A percentile compares a stretch with the other conserved stretches of the same genome.
Evolutionary conservation across 78 protist species (phyloP).

Genomic region (Ministeria vibrans): DNA sequence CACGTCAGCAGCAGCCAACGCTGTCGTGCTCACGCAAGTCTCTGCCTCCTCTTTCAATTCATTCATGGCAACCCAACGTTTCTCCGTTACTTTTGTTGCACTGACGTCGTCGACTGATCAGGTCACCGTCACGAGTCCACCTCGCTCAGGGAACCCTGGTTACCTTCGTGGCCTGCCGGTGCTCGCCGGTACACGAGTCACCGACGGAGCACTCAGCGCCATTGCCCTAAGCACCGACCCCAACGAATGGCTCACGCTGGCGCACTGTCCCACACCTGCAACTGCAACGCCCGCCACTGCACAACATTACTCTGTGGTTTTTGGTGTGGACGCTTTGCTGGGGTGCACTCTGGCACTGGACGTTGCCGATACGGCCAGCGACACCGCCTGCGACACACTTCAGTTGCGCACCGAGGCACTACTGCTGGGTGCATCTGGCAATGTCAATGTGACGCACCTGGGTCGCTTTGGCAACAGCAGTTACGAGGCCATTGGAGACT

Average conservation of each 20-base stretch:
- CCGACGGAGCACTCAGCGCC: background rate
- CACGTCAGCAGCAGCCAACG: too few species aligned
- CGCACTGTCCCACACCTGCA: background rate
- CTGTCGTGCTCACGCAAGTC: too few species aligned
- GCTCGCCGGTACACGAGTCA: background rate
- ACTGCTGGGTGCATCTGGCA: background rate
- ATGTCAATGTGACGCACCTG: background rate
- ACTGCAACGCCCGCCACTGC: background rate
- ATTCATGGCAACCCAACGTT: too few species aligned
- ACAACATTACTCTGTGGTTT: background rate
- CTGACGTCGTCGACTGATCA: too few species aligned
- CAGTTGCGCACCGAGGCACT: background rate
- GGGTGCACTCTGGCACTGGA: background rate
- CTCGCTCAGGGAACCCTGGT: background rate
- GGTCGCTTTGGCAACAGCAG: background rate
- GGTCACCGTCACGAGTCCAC: too few species aligned
- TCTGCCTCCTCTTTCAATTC: too few species aligned
- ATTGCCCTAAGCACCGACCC: background rate
- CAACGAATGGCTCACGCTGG: background rate
- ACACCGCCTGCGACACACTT: background rate
- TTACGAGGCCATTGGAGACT: background rate
- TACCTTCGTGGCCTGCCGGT: background rate
- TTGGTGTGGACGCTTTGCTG: background rate
- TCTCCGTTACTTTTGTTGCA: too few species aligned
- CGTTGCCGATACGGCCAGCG: background rate